Base-by-base conservation (phyloP, 768 basidiomycete species). In the Russula sp. region DNA sequence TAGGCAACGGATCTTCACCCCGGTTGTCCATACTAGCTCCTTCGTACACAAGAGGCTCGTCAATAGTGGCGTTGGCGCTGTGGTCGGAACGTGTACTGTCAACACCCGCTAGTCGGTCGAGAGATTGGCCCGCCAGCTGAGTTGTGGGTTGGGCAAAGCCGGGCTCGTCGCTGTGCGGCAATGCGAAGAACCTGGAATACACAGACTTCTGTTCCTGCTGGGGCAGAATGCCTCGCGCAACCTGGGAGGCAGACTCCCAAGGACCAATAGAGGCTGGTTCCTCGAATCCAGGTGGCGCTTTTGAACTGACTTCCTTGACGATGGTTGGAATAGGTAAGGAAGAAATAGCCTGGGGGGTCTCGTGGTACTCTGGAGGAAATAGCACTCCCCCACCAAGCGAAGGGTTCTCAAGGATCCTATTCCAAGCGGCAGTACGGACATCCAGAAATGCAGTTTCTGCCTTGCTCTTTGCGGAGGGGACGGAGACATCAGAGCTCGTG, bases 211-310 rank as follows among this genome's bases (percentile, higher is more conserved):
- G 20, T 18, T 39, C 18, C 48, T 44, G 48, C 13, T 22, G 32
- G 34, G 42, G 22, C 22, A 58, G 18, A 32, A 45, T 27, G 16
- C 54, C 55, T 27, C 32, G 45, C 7, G 61, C 64, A 47, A 73
- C 62, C 67, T 83, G 84, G 34, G 84, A 86, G 34, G 80, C 84
- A 32, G 84, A 86, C 55, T 86, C 78, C 8, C 80, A 86, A 10
- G 84, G 79, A 37, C 73, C 71, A 11, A 80, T 68, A 37, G 79
- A 76, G 1, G 71, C 59, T 27, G 58, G 55, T 10, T 54, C 55
- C 32, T 50, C 57, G 11, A 55, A 11, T 16, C 48, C 47, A 61
- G 53, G 18, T n/a, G 20, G 47, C 3, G 13, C 20, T 14, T 37
- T 40, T 18, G 64, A 53, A 16, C n/a, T 14, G 22, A 49, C 27